Evolutionary conservation across 148 eudicot genomes (phyloP), one percentile per base, ranked within the genome.

Genomic region (Diospyros lotus): DNA sequence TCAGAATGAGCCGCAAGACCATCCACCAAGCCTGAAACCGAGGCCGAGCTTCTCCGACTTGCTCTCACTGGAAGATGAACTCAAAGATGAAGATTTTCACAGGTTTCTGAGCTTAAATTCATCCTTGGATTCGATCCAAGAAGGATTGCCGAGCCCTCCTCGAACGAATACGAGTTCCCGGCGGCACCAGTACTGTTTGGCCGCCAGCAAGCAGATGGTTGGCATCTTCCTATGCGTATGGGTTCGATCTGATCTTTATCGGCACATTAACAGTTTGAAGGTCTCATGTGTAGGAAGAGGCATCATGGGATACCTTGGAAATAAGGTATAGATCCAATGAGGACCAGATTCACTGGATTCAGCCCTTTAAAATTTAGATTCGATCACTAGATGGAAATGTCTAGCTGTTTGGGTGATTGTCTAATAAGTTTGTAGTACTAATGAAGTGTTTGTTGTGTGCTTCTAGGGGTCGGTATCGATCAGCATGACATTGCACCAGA

Each of bases 271-370:
- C 65, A 70, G 75, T 73, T 74, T 87, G 76, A 87, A 82, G 74
- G 87, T 87, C 3, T 87, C 93, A 0, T 87, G 88, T 58, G 88
- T 89, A 28, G 93, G 93, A 18, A 81, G 86, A 58, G 93, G 93
- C 38, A 83, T 89, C 74, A 87, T 89, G 93, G 89, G 93, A 38
- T 89, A 87, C 73, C 90, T 89, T 18, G 93, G 93, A 7, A 89
- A 89, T 63, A 89, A 89, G 90, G 92, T 89, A 82, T 3, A 15
- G 9, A 60, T 13, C 17, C 59, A 8, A 8, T 58, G 4, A n/a
- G 42, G 7, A 42, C 1, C 4, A 17, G 43, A 39, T 44, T 13
- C 7, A 40, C 5, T 40, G 1, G 4, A 14, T 63, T 0, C 10
- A 8, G 4, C 18, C n/a, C 64, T 3, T 44, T 12, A 2, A 28